Base-by-base conservation (phyloP, 1,139 yeast genomes). In the Hemisphaericaspora subhashii region DNA sequence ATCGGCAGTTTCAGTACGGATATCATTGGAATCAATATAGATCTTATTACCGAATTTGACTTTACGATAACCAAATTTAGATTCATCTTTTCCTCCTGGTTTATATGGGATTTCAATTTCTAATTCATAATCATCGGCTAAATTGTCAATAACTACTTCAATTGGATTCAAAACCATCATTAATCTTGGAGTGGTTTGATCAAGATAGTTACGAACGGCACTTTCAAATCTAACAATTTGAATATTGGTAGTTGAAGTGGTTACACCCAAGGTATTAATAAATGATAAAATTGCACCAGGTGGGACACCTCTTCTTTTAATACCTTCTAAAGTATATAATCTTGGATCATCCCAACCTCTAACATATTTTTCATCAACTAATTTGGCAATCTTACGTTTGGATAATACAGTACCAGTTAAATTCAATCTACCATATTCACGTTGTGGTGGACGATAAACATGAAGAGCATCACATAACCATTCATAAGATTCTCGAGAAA, bases 291-390 rank as follows among this genome's bases (percentile, higher is more conserved):
- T 87, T 18, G 98, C 97, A 26, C 98, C 98, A n/a, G 99, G 98
- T 48, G 99, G 98, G 7, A 94, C 83, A 68, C 99, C 99, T 62
- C 99, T 86, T 64, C 99, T 86, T 59, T 88, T 85, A 44, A 94
- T 82, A 33, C 95, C 96, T 55, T 89, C 98, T 51, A 94, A 76
- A 7, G 99, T 94, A 64, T 82, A 92, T 57, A 94, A 74, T 58
- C 99, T 80, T 52, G 99, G 99, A 66, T 94, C 99, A 64, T 94
- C 95, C 98, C 99, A 94, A 32, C 88, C 97, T 62, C 96, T 81
- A 24, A 94, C 99, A 53, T 76, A 69, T 5, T 77, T 71, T 21
- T 83, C 92, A 42, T 79, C 84, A 20, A 94, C 98, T 50, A 94
- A 76, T 64, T 88, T 86, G 46, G 95, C 94, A 60, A 94, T 90